Evolutionary conservation across 805 yeast genomes (phyloP), one percentile per base, ranked within the genome.

Genomic region (Pichia phayaonensis): DNA sequence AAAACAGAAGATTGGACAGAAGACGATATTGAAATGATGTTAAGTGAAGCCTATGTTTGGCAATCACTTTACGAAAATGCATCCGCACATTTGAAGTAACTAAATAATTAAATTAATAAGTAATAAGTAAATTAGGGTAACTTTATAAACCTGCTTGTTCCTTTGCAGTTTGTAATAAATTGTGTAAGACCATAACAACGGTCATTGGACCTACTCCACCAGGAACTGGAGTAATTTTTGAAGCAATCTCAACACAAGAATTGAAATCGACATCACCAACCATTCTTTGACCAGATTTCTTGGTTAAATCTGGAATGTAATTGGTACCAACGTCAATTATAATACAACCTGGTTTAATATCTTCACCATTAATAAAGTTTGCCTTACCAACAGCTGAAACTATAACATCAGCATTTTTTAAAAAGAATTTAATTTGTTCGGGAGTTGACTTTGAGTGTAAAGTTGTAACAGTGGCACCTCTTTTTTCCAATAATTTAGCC

Each of bases 201-300:
- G 99, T 92, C 98, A 92, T 92, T 56, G 99, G 99, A 40, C 99
- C 99, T 55, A 92, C 98, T 60, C 98, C 98, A 65, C 98, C 98
- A 31, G 99, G 99, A 50, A 92, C 99, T 18, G 99, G 99, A 7
- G 98, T 90, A 55, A 94, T 78, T 59, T 76, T 79, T 13, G 83
- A 70, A 3, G 90, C 94, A 48, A 74, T 76, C 47, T 72, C 65
- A 51, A 74, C 68, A 49, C 88, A 90, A 29, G 81, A 71, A 49
- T 73, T 85, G 61, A 75, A 92, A 61, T 90, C 97, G 42, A 89
- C 97, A 66, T 92, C 99, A 56, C 99, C 99, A n/a, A 88, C 96
- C 65, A 92, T 73, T 63, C 83, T 80, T 61, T 75, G 79, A 22
- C 97, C 97, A 23, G 86, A 80, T 64, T 85, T 84, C 60, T 81